Evolutionary conservation across 208 protist species (phyloP).

Genomic region (Acanthamoeba polyphaga): DNA sequence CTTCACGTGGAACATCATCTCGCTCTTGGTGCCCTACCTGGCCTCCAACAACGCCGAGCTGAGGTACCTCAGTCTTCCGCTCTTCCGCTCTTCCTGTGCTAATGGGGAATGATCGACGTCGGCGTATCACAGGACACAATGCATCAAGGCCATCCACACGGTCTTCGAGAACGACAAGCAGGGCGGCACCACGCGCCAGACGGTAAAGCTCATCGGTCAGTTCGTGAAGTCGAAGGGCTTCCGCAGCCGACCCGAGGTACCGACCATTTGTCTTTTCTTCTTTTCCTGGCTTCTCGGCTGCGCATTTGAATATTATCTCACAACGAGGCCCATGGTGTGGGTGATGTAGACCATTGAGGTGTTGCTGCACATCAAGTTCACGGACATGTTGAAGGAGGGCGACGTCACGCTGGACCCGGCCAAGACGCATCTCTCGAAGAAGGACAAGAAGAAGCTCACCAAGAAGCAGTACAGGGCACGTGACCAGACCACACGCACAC

Average conservation of each 20-base stretch:
- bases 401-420: slow-evolving; percentile 24
- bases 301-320: not conserved
- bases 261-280: not conserved
- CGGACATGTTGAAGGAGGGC: slow-evolving; percentile 76
- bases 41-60: slow-evolving; percentile 67
- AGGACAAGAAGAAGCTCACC: slow-evolving; percentile 64
- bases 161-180: slow-evolving; percentile 76
- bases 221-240: slow-evolving; percentile 77
- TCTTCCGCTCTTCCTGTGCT: not conserved
- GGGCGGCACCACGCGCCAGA: slow-evolving; percentile 70
- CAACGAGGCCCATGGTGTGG: too few relatives aligned
- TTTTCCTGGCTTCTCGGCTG: not conserved
- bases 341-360: not conserved
- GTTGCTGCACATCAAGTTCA: slow-evolving; percentile 75
- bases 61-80: not conserved
- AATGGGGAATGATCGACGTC: not conserved
- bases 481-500: not conserved
- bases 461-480: slow-evolving; percentile 70
- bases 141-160: slow-evolving; percentile 40
- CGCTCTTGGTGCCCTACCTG: slow-evolving; percentile 67
- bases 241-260: slow-evolving; percentile 57
- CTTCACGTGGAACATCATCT: slow-evolving; percentile 81
- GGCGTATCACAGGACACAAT: not conserved
- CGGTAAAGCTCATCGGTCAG: slow-evolving; percentile 72
- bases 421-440: not conserved